These are phyloP conservation scores for Nicotiana attenuata DNA, from an alignment of 257 asterid species.

Conservation along the genomic window DNA sequence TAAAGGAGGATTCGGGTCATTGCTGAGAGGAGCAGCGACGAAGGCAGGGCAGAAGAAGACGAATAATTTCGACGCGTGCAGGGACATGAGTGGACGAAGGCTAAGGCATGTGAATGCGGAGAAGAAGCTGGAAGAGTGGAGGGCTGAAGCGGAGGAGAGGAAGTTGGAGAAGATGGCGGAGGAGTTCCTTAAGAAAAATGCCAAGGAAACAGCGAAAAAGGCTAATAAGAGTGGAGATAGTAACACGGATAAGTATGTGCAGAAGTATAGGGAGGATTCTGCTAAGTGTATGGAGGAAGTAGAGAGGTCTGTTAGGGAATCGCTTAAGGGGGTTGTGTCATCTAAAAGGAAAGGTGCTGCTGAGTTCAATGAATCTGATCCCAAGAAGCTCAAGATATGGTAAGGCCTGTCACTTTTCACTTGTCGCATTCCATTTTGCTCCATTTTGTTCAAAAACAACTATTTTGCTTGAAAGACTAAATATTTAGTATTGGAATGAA, in stretches of 20 bases:
- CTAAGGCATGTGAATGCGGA: constrained; percentile 96
- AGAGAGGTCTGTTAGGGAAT: constrained; percentile 74
- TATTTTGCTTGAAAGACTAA: neutral
- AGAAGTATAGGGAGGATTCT: constrained; percentile 77
- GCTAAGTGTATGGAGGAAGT: constrained; percentile 82
- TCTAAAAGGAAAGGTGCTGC: constrained; percentile 48
- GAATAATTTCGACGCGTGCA: constrained; percentile 87
- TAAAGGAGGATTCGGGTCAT: constrained; percentile 94
- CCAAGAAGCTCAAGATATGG: constrained; percentile 76
- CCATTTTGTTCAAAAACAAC: neutral
- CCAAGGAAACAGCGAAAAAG: constrained; percentile 52
- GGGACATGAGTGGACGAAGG: constrained; percentile 99
- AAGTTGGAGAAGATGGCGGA: constrained; percentile 88
- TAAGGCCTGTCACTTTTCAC: constrained; percentile 16
- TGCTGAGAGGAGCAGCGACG: constrained; percentile 92
- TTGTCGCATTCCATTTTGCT: neutral
- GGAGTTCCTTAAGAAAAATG: constrained; percentile 67
- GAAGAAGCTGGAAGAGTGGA: constrained; percentile 96
- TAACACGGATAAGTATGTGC: constrained; percentile 66
- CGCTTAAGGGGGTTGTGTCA: constrained; percentile 40
- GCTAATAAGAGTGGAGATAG: constrained; percentile 36
- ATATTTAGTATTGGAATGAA: neutral
- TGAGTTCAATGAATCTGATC: constrained; percentile 25
- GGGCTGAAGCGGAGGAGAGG: constrained; percentile 82
- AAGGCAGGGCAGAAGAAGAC: constrained; percentile 99